These are phyloP conservation scores for Trichocomaceae sp. DNA, from an alignment of 2,329 filamentous ascomycete species.

Conservation along the genomic window DNA sequence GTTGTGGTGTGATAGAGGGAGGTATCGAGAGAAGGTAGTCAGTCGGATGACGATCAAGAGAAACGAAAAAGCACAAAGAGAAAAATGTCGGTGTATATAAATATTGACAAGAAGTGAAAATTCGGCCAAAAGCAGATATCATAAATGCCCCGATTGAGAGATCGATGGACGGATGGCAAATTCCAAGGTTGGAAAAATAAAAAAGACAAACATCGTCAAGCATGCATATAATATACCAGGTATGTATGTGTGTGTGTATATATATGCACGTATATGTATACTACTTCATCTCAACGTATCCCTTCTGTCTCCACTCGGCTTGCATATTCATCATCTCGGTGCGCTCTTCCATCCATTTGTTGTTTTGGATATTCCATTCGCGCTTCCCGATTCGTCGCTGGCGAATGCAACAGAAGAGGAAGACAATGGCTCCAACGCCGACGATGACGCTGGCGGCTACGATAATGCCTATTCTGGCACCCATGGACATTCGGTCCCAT, in stretches of 20 bases:
- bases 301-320: constrained; percentile 32
- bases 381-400: constrained; percentile 46
- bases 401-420: constrained; percentile 44
- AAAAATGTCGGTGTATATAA: neutral
- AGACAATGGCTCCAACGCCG: constrained; percentile 27
- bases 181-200: neutral
- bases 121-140: neutral
- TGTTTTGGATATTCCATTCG: constrained; percentile 43
- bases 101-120: constrained; percentile 9
- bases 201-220: constrained; percentile 5
- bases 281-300: constrained; percentile 20
- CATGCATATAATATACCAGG: neutral
- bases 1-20: neutral
- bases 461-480: constrained; percentile 45
- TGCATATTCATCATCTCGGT: constrained; percentile 35
- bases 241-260: neutral
- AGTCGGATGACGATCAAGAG: constrained; percentile 3
- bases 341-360: constrained; percentile 38
- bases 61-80: neutral
- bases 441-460: constrained; percentile 31
- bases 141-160: neutral
- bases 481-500: constrained; percentile 39
- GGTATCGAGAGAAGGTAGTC: neutral
- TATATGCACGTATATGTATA: neutral
- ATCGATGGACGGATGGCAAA: neutral